These are phyloP conservation scores for Leccinum arenicola DNA, from an alignment of 768 basidiomycete species.

Conservation along the genomic window DNA sequence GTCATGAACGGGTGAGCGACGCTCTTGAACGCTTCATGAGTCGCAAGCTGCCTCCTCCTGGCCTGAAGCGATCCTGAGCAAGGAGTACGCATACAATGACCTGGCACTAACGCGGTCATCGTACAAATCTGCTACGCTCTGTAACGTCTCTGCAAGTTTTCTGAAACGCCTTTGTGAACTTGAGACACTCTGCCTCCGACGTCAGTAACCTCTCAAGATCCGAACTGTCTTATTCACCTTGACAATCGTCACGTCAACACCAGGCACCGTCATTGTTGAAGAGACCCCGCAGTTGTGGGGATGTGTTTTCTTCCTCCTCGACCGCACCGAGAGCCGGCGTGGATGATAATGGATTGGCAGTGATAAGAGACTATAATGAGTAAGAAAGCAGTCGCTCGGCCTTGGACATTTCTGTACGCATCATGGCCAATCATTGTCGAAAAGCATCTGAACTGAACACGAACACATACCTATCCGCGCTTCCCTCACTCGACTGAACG, in stretches of 20 bases:
- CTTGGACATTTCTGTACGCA: constrained; percentile 68
- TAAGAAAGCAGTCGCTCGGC: constrained; percentile 73
- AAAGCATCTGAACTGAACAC: background rate
- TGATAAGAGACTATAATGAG: constrained; percentile 71
- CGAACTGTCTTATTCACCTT: constrained; percentile 16
- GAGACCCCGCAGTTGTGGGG: constrained; percentile 48
- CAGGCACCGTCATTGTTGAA: constrained; percentile 74
- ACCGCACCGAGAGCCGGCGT: constrained; percentile 45
- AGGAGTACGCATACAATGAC: background rate
- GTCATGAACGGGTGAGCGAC: constrained; percentile 72
- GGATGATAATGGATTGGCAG: constrained; percentile 57
- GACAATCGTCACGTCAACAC: constrained; percentile 83
- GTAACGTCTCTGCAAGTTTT: constrained; percentile 67
- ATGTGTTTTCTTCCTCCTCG: constrained; percentile 44
- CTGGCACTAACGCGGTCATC: constrained; percentile 66
- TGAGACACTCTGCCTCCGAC: constrained; percentile 53
- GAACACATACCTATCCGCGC: constrained; percentile 57
- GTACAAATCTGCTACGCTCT: constrained; percentile 73
- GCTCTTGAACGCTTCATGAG: constrained; percentile 72
- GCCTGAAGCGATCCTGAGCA: constrained; percentile 47
- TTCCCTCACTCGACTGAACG: constrained; percentile 62
- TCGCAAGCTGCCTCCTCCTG: constrained; percentile 64
- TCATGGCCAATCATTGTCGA: background rate
- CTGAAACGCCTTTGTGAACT: constrained; percentile 74
- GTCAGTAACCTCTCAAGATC: background rate